Conservation (phyloP, 306 rosid species). For the Dalbergia oliveri region DNA sequence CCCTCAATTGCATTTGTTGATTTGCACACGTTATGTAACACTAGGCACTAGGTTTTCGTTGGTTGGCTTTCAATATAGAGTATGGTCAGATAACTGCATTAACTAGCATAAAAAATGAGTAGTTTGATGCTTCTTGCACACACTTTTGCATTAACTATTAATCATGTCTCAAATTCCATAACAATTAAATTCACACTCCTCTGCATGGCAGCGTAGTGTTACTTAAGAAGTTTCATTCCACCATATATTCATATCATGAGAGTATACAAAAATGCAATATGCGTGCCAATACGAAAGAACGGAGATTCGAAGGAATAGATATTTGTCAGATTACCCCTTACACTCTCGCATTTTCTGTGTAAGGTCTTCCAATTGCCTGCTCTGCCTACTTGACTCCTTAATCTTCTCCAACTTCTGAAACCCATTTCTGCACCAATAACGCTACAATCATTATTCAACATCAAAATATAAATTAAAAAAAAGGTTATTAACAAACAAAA, state of each 20-base stretch:
- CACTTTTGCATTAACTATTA: background rate
- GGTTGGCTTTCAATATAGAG: slow-evolving; percentile 1
- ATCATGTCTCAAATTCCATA: background rate
- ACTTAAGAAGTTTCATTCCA: too few relatives aligned
- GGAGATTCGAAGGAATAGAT: background rate
- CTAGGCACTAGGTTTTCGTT: background rate
- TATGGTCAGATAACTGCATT: background rate
- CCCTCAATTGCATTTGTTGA: background rate
- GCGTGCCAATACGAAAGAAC: background rate
- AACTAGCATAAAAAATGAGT: background rate
- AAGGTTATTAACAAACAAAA: background rate
- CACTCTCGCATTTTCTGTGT: slow-evolving; percentile 91
- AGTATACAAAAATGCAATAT: background rate
- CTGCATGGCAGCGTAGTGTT: too few relatives aligned
- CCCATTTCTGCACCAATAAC: slow-evolving; percentile 73
- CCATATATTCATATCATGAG: background rate
- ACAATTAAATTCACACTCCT: background rate
- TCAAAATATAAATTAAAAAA: too few relatives aligned
- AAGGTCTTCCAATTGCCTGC: slow-evolving; percentile 92
- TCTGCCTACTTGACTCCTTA: slow-evolving; percentile 84
- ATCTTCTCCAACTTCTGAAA: slow-evolving; percentile 98
- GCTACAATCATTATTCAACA: background rate
- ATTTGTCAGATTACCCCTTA: slow-evolving; percentile 66
- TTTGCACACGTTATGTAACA: background rate
- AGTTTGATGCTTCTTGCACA: background rate